Evolutionary conservation across 768 basidiomycete genomes (phyloP).

Genomic region (Tricholoma sp.): DNA sequence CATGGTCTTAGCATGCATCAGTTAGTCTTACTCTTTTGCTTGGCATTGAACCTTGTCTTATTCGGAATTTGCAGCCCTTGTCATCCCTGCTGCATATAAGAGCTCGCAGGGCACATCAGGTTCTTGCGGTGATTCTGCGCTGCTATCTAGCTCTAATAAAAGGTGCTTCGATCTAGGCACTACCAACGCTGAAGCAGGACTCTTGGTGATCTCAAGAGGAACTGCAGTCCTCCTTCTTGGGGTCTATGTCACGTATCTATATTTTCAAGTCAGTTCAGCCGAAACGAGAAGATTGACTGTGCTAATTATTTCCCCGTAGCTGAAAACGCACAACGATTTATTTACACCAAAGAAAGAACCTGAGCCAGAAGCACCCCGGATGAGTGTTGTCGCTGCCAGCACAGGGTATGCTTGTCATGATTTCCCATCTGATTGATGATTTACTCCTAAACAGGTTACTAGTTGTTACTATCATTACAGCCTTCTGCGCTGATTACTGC

Average conservation of each 20-base stretch:
- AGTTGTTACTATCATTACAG: conserved; percentile 70
- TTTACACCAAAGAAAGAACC: conserved; percentile 34
- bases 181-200: conserved; percentile 34
- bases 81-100: conserved; percentile 87
- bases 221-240: conserved; percentile 71
- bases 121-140: background rate
- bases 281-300: background rate
- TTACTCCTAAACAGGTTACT: conserved; percentile 44
- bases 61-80: conserved; percentile 46
- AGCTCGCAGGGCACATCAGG: conserved; percentile 29
- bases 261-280: conserved; percentile 58
- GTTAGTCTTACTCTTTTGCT: conserved; percentile 33
- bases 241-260: conserved; percentile 71
- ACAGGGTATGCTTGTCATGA: conserved; percentile 34
- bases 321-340: conserved; percentile 65
- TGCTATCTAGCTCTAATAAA: background rate
- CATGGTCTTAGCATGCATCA: conserved; percentile 85
- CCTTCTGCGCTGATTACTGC: conserved; percentile 88
- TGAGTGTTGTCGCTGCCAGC: conserved; percentile 69
- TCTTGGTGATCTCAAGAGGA: conserved; percentile 74
- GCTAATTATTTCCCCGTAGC: conserved; percentile 31
- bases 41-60: conserved; percentile 1
- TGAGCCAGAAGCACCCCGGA: conserved; percentile 43
- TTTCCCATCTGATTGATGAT: background rate
- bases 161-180: conserved; percentile 16